Percentiles rank a stretch among this genome's conserved stretches.
These are phyloP conservation scores for Monosporascus sp. DNA, from an alignment of 2,329 filamentous ascomycete species.

Conservation along the genomic window DNA sequence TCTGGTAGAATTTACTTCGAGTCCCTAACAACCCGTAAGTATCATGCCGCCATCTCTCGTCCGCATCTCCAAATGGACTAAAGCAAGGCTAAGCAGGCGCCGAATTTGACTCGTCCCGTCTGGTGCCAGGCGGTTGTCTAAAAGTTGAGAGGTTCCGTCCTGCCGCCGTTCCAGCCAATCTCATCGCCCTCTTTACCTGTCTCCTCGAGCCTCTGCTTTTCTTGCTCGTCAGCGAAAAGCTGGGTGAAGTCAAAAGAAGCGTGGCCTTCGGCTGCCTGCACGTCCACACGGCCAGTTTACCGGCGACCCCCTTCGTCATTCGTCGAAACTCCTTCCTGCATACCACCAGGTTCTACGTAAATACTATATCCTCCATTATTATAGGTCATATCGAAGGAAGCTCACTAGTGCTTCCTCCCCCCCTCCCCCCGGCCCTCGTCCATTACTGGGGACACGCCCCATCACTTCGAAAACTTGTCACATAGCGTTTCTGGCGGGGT, in stretches of 20 bases:
- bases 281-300: neutral
- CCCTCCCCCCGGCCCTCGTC: slow-evolving; percentile 4
- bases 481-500: slow-evolving; percentile 20
- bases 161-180: slow-evolving; percentile 5
- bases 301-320: too few species aligned
- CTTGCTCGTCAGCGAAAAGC: neutral
- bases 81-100: neutral
- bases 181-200: neutral
- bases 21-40: neutral
- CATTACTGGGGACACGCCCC: slow-evolving; percentile 16
- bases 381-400: neutral
- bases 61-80: neutral
- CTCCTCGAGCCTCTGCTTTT: neutral
- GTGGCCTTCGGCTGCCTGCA: neutral
- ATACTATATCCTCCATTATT: neutral
- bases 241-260: neutral
- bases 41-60: neutral
- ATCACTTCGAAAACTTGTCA: slow-evolving; percentile 21
- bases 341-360: neutral
- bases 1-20: neutral
- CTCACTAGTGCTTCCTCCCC: neutral
- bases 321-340: too few species aligned
- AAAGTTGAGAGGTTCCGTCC: neutral
- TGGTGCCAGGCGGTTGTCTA: neutral
- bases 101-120: neutral